Evolutionary conservation across 1,139 yeast species (phyloP), one percentile per base, ranked within the genome.

Genomic region (Debaryomyces sp.): DNA sequence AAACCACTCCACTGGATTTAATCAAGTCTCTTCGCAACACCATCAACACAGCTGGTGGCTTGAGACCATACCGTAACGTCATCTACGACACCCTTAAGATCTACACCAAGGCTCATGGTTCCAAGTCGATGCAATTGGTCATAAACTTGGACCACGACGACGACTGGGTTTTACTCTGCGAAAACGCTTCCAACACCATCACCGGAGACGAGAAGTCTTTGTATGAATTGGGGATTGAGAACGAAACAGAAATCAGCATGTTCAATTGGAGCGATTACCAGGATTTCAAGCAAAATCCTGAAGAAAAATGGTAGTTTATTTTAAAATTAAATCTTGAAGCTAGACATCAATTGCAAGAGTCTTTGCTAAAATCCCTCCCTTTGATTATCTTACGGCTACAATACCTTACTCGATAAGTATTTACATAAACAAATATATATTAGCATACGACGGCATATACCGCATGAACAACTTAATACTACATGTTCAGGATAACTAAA

Each of bases 51-150:
- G 79, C 84, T 7, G 90, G 96, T 1, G 83, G 81, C 0, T 81
- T 85, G 54, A 78, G 97, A 59, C 96, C 98, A 1, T 92, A 84
- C 66, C 78, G 97, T 59, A 87, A 78, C 53, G 88, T 89, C n/a
- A 74, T 73, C 1, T 86, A 84, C 58, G 89, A 94, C 61, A 75
- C 95, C 0, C 64, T 94, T 52, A 94, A 95, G 68, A 78, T 94
- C 15, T 94, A 94, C 68, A 88, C 97, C 33, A 90, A 89, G 63
- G 98, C 99, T 0, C 98, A 94, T 65, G 96, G 96, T 6, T 81
- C 96, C 35, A 94, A 94, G 70, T 89, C 97, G 2, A 88, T 91
- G 84, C 91, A 94, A 63, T 76, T 94, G 56, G 96, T 90, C 44
- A 88, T 95, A 53, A 94, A 94, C 65, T 82, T 94, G 65, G 97